phyloP scores from a whole-genome alignment of 106 monocot species.

The Cymbidium sinense region DNA sequence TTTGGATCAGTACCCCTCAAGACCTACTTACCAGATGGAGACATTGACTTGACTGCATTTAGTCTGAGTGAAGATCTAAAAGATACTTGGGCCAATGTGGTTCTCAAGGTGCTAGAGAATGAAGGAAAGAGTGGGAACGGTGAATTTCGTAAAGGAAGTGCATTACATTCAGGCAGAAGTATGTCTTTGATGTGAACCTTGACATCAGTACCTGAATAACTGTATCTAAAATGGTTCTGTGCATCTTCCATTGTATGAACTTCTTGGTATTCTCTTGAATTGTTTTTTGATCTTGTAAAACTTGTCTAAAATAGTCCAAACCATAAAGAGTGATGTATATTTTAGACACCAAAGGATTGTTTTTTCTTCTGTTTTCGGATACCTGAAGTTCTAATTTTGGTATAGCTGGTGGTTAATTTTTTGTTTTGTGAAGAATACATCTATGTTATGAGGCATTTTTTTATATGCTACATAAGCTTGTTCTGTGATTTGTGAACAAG shows the following conservation, averaged over 20 bases:
- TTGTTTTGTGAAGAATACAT: neutral
- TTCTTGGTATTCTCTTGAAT: neutral
- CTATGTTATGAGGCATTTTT: neutral
- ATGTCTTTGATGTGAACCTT: conserved; percentile 5
- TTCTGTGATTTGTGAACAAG: neutral
- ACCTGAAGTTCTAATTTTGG: neutral
- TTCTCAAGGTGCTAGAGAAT: conserved; percentile 61
- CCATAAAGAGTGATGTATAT: neutral
- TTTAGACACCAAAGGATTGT: neutral
- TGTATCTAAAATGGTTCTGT: neutral
- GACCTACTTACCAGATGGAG: conserved; percentile 97
- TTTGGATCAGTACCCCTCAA: conserved; percentile 98
- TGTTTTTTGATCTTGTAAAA: neutral
- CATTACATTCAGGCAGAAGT: conserved; percentile 92
- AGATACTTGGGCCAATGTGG: conserved; percentile 76
- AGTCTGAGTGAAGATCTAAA: conserved; percentile 60
- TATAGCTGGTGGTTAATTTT: neutral
- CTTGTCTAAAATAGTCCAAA: neutral
- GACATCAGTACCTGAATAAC: neutral
- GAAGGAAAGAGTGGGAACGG: conserved; percentile 78
- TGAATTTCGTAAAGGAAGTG: conserved; percentile 86
- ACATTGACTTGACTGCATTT: conserved; percentile 84
- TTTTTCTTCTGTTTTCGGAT: too few relatives aligned
- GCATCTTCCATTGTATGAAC: neutral
- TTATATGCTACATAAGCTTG: neutral